Percentiles rank a stretch among this genome's conserved stretches.
These are phyloP conservation scores for Penicillium sp. DNA, from an alignment of 2,329 filamentous ascomycete genomes.

Conservation along the genomic window DNA sequence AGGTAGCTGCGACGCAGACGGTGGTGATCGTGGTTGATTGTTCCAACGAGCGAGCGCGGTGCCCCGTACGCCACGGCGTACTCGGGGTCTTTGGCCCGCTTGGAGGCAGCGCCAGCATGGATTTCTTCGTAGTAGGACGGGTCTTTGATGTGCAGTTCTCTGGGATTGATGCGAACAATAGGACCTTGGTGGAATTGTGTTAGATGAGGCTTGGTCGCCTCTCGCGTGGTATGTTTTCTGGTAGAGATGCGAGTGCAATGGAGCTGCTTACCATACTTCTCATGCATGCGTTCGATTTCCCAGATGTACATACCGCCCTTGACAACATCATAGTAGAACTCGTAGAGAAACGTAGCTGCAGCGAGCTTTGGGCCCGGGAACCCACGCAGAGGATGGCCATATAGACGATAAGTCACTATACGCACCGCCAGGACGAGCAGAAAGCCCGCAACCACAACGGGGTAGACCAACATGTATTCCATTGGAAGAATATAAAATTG, in stretches of 20 bases:
- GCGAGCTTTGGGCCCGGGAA: constrained; percentile 36
- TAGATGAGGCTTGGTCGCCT: not conserved
- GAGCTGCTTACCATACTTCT: constrained; percentile 31
- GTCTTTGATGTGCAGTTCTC: constrained; percentile 40
- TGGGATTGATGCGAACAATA: constrained; percentile 39
- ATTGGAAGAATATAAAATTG: too few species aligned
- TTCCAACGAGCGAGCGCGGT: constrained; percentile 27
- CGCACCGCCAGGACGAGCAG: constrained; percentile 5
- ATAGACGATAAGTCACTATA: constrained; percentile 12
- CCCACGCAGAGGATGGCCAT: constrained; percentile 30
- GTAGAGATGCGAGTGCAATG: not conserved
- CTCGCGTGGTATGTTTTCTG: not conserved
- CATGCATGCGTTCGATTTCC: constrained; percentile 32
- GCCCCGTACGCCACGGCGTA: constrained; percentile 20
- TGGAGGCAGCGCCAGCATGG: constrained; percentile 23
- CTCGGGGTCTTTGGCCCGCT: constrained; percentile 22
- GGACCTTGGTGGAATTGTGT: constrained; percentile 26
- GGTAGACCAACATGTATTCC: constrained; percentile 4
- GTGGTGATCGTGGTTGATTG: constrained; percentile 43
- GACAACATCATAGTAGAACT: constrained; percentile 35
- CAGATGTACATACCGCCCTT: constrained; percentile 30
- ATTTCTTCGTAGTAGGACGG: constrained; percentile 36
- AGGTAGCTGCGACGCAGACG: constrained; percentile 42
- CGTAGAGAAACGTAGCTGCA: constrained; percentile 31
- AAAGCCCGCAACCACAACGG: not conserved